Evolutionary conservation across 257 asterid species (phyloP).

Genomic region (Capsicum pubescens): DNA sequence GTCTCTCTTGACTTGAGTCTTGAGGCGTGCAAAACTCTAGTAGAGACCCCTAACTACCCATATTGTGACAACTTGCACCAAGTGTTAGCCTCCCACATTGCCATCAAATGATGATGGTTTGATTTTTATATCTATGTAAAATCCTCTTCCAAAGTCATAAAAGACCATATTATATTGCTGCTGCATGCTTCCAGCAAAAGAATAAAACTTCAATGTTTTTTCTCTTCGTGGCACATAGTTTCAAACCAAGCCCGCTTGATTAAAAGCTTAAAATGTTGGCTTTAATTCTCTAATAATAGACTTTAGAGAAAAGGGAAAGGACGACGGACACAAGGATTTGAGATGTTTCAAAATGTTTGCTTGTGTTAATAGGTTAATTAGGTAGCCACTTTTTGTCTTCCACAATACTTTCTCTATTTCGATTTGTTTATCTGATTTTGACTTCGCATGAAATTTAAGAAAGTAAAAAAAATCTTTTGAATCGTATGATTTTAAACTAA

Average conservation of each 20-base stretch:
- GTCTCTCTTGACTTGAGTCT: neutral
- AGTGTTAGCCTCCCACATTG: constrained; percentile 12
- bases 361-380: constrained; percentile 12
- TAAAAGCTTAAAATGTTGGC: neutral
- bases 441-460: too few species aligned
- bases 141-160: neutral
- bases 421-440: neutral
- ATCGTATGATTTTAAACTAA: too few species aligned
- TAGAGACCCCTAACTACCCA: neutral
- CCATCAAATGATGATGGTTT: constrained; percentile 6
- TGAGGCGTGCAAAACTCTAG: neutral
- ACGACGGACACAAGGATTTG: constrained; percentile 16
- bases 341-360: constrained; percentile 9
- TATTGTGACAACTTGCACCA: neutral
- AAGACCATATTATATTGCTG: neutral
- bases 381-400: neutral
- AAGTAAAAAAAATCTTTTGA: too few species aligned
- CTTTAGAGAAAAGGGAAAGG: constrained; percentile 1
- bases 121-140: neutral
- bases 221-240: neutral
- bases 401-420: rapidly evolving
- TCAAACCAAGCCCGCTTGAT: neutral
- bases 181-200: constrained; percentile 12
- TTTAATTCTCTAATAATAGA: neutral
- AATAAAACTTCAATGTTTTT: neutral